Base-by-base conservation (phyloP, 495 filamentous ascomycete genomes). In the Endocarpon pusillum region DNA sequence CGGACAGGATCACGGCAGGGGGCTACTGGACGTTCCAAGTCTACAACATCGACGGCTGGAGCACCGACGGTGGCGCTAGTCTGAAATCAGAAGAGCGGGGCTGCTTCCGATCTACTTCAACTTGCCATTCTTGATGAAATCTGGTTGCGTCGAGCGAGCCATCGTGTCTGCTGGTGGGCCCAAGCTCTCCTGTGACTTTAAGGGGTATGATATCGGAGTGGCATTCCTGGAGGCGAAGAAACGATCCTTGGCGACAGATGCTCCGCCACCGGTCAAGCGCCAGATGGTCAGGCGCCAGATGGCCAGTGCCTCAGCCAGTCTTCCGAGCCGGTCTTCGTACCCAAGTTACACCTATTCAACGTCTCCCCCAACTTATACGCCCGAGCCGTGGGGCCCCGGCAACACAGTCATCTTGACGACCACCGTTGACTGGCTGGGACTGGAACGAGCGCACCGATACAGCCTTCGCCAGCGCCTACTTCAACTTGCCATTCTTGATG, bases 141-240 rank as follows among this genome's bases (percentile, higher is more conserved):
- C 20, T 6, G 37, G 37, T 7, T 39, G 37, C 14, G 37, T 39
- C 9, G 37, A 33, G 37, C 37, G 37, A 14, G 37, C 37, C 11
- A 39, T 39, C 15, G 21, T 24, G 12, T 39, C 37, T 2, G 37
- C 19, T 11, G 37, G 29, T 4, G 37, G 37, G n/a, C n/a, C n/a
- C n/a, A n/a, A n/a, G n/a, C n/a, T n/a, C n/a, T n/a, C n/a, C n/a
- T n/a, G n/a, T n/a, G n/a, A n/a, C n/a, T n/a, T n/a, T n/a, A n/a
- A n/a, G n/a, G n/a, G n/a, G n/a, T n/a, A n/a, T n/a, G n/a, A n/a
- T n/a, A n/a, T n/a, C n/a, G n/a, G n/a, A n/a, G n/a, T n/a, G n/a
- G n/a, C n/a, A n/a, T n/a, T n/a, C n/a, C n/a, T n/a, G n/a, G n/a
- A n/a, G n/a, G n/a, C n/a, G n/a, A n/a, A n/a, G n/a, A n/a, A n/a